Conservation (phyloP, 2,329 filamentous ascomycete genomes). For the Thielaviopsis ethacetica region DNA sequence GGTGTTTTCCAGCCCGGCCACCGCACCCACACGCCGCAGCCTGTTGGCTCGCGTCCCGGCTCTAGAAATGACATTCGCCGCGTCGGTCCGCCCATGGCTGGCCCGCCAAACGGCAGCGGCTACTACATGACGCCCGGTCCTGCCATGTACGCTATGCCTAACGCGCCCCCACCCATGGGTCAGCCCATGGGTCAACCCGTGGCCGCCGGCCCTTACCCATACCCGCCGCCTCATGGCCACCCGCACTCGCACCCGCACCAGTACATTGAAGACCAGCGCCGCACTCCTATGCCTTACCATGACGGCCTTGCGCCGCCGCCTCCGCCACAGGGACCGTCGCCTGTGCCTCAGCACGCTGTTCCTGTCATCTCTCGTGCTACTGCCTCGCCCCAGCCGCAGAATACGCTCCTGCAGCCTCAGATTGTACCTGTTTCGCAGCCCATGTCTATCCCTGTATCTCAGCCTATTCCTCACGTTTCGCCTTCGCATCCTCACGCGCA, state of each 20-base stretch:
- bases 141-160: constrained; percentile 18
- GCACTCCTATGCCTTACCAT: constrained; percentile 41
- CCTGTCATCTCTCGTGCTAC: constrained; percentile 30
- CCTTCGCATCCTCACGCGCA: constrained; percentile 35
- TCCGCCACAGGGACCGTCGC: constrained; percentile 39
- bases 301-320: constrained; percentile 29
- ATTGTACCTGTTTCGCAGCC: not conserved
- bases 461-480: constrained; percentile 32
- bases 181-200: constrained; percentile 4
- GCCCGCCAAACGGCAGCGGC: constrained; percentile 16
- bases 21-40: constrained; percentile 16
- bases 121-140: constrained; percentile 12
- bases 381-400: constrained; percentile 42
- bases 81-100: constrained; percentile 16
- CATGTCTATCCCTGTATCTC: constrained; percentile 15
- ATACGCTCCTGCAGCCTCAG: constrained; percentile 31
- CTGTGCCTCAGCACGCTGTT: constrained; percentile 19
- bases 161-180: constrained; percentile 1
- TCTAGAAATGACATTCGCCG: constrained; percentile 20
- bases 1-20: constrained; percentile 34
- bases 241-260: constrained; percentile 39
- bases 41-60: constrained; percentile 15
- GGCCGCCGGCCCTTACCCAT: constrained; percentile 14
- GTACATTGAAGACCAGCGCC: constrained; percentile 61
- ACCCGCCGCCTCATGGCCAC: constrained; percentile 20